A percentile compares a stretch with the other conserved stretches of the same genome.
phyloP scores from a whole-genome alignment of 495 filamentous ascomycete genomes.

The Tuber melanosporum region DNA sequence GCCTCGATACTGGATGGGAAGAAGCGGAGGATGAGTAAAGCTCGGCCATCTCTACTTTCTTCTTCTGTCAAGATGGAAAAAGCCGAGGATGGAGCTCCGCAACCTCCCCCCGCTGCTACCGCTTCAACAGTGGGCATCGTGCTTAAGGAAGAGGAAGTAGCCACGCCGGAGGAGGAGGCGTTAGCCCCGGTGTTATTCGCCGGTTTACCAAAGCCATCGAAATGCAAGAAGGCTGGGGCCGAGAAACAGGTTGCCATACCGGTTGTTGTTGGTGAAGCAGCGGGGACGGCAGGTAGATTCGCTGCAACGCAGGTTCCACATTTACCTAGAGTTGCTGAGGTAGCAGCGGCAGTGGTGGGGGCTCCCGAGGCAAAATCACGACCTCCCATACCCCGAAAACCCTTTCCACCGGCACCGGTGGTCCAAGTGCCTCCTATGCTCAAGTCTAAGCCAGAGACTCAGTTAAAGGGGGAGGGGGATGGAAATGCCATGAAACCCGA shows the following conservation, averaged over 20 bases:
- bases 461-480: neutral
- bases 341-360: neutral
- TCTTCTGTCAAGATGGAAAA: neutral
- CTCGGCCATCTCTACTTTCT: neutral
- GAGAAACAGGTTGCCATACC: neutral
- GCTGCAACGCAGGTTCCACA: neutral
- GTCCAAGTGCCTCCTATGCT: neutral
- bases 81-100: neutral
- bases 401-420: neutral
- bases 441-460: neutral
- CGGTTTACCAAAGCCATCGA: neutral
- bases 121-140: neutral
- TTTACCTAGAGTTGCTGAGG: neutral
- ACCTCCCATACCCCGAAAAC: neutral
- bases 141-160: neutral
- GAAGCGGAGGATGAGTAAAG: neutral
- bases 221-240: neutral
- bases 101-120: neutral
- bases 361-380: neutral
- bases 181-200: neutral
- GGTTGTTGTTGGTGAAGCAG: neutral
- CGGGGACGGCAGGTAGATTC: neutral
- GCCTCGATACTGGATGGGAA: neutral
- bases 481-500: neutral
- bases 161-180: neutral